Percentiles rank a stretch among this genome's conserved stretches.
phyloP scores from a whole-genome alignment of 371 early-diverging fungal species.

The Rhizopus delemar region DNA sequence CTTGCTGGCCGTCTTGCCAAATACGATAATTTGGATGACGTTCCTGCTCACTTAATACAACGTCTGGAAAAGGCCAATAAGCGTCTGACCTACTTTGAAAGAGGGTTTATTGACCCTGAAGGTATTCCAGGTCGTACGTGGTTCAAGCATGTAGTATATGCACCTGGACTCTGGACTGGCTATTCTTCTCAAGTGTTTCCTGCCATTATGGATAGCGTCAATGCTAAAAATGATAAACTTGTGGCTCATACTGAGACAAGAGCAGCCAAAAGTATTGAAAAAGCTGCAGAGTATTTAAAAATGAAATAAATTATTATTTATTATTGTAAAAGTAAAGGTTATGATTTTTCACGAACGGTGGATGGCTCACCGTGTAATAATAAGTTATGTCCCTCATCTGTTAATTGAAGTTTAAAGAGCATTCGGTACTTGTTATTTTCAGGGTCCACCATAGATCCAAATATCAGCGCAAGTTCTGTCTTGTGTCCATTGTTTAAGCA shows the following conservation, averaged over 20 bases:
- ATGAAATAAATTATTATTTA: not conserved
- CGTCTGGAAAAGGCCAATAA: slow-evolving; percentile 38
- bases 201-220: slow-evolving; percentile 52
- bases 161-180: slow-evolving; percentile 59
- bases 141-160: slow-evolving; percentile 64
- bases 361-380: slow-evolving; percentile 22
- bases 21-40: slow-evolving; percentile 3
- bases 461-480: slow-evolving; percentile 39
- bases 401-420: slow-evolving; percentile 34
- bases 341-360: slow-evolving; percentile 7
- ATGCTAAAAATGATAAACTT: slow-evolving; percentile 25
- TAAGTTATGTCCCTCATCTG: slow-evolving; percentile 6
- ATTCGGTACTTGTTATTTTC: slow-evolving; percentile 26
- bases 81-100: slow-evolving; percentile 50
- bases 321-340: not conserved
- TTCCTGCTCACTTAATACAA: slow-evolving; percentile 19
- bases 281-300: slow-evolving; percentile 5
- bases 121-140: slow-evolving; percentile 61
- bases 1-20: slow-evolving; percentile 9
- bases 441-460: slow-evolving; percentile 44
- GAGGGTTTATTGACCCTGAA: slow-evolving; percentile 54
- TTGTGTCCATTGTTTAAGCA: slow-evolving; percentile 56
- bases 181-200: slow-evolving; percentile 56
- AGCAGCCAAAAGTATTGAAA: slow-evolving; percentile 28
- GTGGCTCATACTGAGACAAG: slow-evolving; percentile 32